These are phyloP conservation scores for Chrysophaeum taylorii DNA, from an alignment of 352 stramenopile genomes.

Conservation along the genomic window DNA sequence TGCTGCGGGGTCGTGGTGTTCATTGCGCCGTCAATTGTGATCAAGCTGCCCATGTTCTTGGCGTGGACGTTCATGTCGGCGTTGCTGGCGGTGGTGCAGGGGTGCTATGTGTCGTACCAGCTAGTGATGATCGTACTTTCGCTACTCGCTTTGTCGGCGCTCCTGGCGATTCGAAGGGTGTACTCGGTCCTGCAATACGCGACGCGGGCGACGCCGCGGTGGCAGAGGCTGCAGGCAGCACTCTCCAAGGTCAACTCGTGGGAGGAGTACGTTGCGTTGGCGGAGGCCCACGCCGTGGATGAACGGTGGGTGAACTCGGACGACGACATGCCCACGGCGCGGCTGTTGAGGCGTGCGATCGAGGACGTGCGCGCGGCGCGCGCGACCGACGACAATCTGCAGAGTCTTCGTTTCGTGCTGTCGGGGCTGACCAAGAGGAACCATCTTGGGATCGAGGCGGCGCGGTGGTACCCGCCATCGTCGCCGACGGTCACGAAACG, in stretches of 20 bases:
- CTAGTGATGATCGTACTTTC: constrained; percentile 52
- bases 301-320: constrained; percentile 14
- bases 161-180: constrained; percentile 37
- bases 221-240: not conserved
- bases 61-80: constrained; percentile 45
- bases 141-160: constrained; percentile 34
- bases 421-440: constrained; percentile 56
- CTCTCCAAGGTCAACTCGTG: not conserved
- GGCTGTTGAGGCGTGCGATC: constrained; percentile 4
- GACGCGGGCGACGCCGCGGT: not conserved
- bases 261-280: not conserved
- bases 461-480: not conserved
- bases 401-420: constrained; percentile 31
- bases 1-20: no score
- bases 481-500: not conserved
- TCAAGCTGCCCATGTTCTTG: not conserved
- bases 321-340: constrained; percentile 5
- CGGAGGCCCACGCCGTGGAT: constrained; percentile 19
- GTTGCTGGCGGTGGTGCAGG: constrained; percentile 41
- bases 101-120: constrained; percentile 50
- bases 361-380: constrained; percentile 1
- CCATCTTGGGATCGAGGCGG: constrained; percentile 54
- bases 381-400: not conserved
- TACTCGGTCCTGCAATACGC: not conserved
- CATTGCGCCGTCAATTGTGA: not conserved